Conservation (phyloP, 257 asterid genomes). For the Vinca minor region DNA sequence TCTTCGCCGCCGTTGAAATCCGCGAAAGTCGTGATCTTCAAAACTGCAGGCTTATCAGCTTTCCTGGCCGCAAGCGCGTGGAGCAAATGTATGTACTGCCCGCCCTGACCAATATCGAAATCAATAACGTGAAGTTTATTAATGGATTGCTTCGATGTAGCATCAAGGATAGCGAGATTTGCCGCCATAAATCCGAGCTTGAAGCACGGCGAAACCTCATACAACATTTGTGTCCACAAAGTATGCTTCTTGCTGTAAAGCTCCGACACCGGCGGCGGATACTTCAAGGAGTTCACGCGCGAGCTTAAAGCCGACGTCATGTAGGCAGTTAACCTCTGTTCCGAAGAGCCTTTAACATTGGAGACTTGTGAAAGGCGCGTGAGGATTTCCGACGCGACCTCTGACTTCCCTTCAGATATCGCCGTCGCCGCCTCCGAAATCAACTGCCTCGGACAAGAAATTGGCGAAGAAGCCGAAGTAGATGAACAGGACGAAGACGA, state of each 20-base stretch:
- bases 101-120: slow-evolving; percentile 68
- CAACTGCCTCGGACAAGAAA: slow-evolving; percentile 43
- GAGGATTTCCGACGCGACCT: slow-evolving; percentile 51
- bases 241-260: slow-evolving; percentile 37
- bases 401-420: slow-evolving; percentile 49
- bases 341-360: slow-evolving; percentile 47
- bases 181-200: slow-evolving; percentile 91
- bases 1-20: slow-evolving; percentile 32
- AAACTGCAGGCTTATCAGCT: slow-evolving; percentile 18
- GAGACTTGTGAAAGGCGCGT: slow-evolving; percentile 64
- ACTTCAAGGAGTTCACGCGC: slow-evolving; percentile 44
- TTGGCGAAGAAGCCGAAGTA: slow-evolving; percentile 51
- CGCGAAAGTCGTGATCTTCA: slow-evolving; percentile 57
- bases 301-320: slow-evolving; percentile 34
- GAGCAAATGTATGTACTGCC: slow-evolving; percentile 69
- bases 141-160: slow-evolving; percentile 29
- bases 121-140: slow-evolving; percentile 62
- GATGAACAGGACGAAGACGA: slow-evolving; percentile 70
- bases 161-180: slow-evolving; percentile 65
- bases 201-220: slow-evolving; percentile 66
- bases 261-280: slow-evolving; percentile 32
- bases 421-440: slow-evolving; percentile 51
- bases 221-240: slow-evolving; percentile 37
- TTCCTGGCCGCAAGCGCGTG: slow-evolving; percentile 58
- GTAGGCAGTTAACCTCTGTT: slow-evolving; percentile 49